Base-by-base conservation (phyloP, 495 filamentous ascomycete genomes). In the Aspergillus hancockii region DNA sequence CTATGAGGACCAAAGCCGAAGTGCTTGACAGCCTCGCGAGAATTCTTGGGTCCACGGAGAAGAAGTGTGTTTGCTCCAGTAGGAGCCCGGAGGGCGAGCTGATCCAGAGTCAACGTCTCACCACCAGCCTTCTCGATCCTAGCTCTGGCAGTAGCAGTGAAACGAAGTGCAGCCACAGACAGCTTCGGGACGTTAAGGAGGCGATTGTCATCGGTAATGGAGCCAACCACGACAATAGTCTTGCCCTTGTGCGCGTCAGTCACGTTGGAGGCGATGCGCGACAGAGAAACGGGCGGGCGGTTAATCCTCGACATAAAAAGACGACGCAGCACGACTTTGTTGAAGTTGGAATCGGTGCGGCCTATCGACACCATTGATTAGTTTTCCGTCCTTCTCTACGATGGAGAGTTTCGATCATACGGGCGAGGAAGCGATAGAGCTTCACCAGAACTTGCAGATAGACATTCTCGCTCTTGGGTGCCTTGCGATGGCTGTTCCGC, bases 291-390 rank as follows among this genome's bases (percentile, higher is more conserved):
- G 52, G 94, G 94, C 55, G 94, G 92, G 69, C 92, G 88, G 89
- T 98, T 97, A 79, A 92, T 95, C 75, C 90, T 89, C 75, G 91
- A 96, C 90, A 93, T 96, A 69, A 94, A 96, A 57, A 98, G 91
- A 71, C 94, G 90, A 72, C 92, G 92, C 65, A 98, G 91, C 70
- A 98, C 85, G 68, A 90, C 88, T 83, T 93, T 91, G 88, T 98
- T 98, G 89, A 98, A 98, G 79, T 85, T 82, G 52, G 89, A 87
- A 77, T 97, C 93, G 75, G 94, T 98, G 74, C 93, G 92, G 78
- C 93, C 92, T 96, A 67, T 47, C 36, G 22, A 40, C 34, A 54
- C 4, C 60, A 49, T 43, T 59, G 30, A 62, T 67, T 62, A 70
- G 61, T 68, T 30, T 52, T 61, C 41, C 54, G 23, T 36, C 45